A percentile compares a stretch with the other conserved stretches of the same genome.
Conservation (phyloP, 148 eudicot species). For the Camellia lanceoleosa region DNA sequence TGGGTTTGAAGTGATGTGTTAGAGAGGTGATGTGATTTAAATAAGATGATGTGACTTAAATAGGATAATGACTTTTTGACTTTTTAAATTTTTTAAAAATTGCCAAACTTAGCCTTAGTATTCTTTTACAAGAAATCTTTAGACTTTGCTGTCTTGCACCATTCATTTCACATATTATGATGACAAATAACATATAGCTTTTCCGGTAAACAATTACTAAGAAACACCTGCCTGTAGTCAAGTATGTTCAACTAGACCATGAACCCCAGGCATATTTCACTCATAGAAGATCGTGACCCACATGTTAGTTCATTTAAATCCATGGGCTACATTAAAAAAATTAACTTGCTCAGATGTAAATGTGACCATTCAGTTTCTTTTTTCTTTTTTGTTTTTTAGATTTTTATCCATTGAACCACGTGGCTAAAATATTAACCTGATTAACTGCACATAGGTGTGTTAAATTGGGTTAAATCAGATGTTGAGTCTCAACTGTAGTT, state of each 20-base stretch:
- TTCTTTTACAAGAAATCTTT: neutral
- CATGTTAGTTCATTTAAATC: too few relatives aligned
- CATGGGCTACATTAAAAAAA: too few relatives aligned
- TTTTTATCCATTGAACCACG: neutral
- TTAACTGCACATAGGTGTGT: neutral
- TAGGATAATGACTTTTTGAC: too few relatives aligned
- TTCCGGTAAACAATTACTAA: neutral
- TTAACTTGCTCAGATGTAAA: neutral
- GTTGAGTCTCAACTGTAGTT: neutral
- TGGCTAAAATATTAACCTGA: neutral
- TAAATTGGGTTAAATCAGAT: neutral
- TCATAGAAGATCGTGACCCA: neutral
- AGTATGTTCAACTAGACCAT: neutral
- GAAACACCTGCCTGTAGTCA: conserved; percentile 1
- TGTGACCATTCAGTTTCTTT: neutral
- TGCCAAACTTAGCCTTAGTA: neutral
- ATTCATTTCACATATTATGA: neutral
- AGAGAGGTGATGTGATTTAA: too few relatives aligned
- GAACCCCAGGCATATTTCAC: conserved; percentile 1
- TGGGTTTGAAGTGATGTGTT: too few relatives aligned
- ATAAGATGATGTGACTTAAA: too few relatives aligned
- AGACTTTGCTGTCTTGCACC: neutral
- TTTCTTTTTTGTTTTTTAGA: neutral
- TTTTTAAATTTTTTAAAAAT: too few relatives aligned
- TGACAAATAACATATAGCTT: neutral